Evolutionary conservation across 1,284 basidiomycete species (phyloP).

Genomic region (Tremellales sp.): DNA sequence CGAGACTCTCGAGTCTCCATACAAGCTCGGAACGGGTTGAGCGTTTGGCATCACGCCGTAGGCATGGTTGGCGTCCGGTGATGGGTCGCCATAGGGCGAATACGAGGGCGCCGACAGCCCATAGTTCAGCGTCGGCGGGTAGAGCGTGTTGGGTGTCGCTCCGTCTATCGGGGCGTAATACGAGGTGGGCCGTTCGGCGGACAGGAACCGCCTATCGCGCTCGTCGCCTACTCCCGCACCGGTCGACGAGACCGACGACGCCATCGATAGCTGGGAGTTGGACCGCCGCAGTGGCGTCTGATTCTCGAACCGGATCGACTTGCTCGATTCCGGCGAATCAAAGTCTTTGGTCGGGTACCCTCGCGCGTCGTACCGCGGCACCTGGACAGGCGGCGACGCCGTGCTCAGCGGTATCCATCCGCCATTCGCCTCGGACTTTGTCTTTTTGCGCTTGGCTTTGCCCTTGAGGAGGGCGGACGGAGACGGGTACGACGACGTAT

Average conservation of each 20-base stretch:
- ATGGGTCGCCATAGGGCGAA: conserved; percentile 25
- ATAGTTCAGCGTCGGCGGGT: conserved; percentile 25
- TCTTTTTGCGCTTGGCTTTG: conserved; percentile 13
- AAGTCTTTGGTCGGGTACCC: conserved; percentile 22
- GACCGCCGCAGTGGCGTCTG: conserved; percentile 7
- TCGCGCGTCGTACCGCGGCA: conserved; percentile 27
- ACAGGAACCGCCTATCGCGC: conserved; percentile 15
- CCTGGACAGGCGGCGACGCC: conserved; percentile 10
- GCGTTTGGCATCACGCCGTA: conserved; percentile 4
- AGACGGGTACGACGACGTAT: conserved; percentile 23
- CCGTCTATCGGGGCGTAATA: conserved; percentile 7
- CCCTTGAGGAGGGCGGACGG: conserved; percentile 14
- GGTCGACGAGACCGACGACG: conserved; percentile 22
- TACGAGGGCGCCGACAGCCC: conserved; percentile 20
- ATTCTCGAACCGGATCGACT: not conserved
- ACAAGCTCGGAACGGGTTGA: conserved; percentile 18
- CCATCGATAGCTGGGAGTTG: conserved; percentile 12
- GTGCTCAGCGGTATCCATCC: conserved; percentile 16
- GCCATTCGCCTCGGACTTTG: conserved; percentile 1
- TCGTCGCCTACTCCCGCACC: conserved; percentile 28
- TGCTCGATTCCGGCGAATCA: conserved; percentile 3
- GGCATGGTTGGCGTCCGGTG: conserved; percentile 1
- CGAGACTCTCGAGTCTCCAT: conserved; percentile 22
- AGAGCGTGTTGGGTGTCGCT: conserved; percentile 5
- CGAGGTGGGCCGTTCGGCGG: conserved; percentile 4